These are phyloP conservation scores for Yarrowia galli DNA, from an alignment of 1,139 yeast species.

Conservation along the genomic window DNA sequence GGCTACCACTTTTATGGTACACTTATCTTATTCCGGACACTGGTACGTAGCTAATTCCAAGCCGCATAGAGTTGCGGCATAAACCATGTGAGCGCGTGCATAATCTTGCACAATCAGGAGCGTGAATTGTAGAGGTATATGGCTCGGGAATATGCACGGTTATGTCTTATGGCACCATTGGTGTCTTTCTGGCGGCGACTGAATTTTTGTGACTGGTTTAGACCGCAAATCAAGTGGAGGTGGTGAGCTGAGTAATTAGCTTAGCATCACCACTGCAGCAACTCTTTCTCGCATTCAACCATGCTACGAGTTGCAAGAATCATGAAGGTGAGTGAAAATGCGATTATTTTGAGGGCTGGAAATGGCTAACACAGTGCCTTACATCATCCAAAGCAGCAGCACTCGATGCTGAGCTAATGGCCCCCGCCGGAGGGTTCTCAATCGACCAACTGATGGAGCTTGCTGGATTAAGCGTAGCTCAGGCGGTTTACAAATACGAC, in stretches of 20 bases:
- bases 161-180: neutral
- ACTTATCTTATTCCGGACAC: conserved; percentile 15
- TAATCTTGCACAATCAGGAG: conserved; percentile 28
- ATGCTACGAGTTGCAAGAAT: conserved; percentile 35
- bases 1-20: conserved; percentile 5
- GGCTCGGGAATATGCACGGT: neutral
- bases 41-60: conserved; percentile 11
- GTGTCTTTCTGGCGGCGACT: neutral
- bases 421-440: conserved; percentile 76
- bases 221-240: neutral
- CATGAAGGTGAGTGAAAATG: conserved; percentile 30
- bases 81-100: conserved; percentile 33
- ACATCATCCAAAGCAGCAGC: conserved; percentile 37
- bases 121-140: neutral
- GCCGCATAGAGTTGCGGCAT: conserved; percentile 35
- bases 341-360: neutral
- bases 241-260: conserved; percentile 25
- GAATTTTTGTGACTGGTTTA: neutral
- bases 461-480: conserved; percentile 94
- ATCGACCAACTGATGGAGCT: conserved; percentile 95
- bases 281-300: conserved; percentile 35
- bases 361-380: conserved; percentile 30
- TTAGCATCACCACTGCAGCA: conserved; percentile 25
- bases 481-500: conserved; percentile 71
- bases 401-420: conserved; percentile 86